Evolutionary conservation across 2,329 filamentous ascomycete species (phyloP).

Genomic region (Curvularia sp.): DNA sequence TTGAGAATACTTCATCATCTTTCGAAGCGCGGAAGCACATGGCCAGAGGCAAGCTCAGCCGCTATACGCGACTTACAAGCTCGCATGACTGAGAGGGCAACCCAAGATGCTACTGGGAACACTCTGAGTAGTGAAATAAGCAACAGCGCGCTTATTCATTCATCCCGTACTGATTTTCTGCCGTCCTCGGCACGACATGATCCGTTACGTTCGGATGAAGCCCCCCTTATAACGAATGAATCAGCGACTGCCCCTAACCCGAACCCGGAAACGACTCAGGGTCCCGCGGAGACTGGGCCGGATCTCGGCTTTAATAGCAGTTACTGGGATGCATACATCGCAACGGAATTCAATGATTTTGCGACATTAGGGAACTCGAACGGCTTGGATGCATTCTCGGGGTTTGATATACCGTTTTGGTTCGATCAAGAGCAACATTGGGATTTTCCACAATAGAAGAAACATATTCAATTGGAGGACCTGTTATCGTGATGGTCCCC

Average conservation of each 20-base stretch:
- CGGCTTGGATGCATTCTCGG: slow-evolving; percentile 39
- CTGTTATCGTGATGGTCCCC: slow-evolving; percentile 19
- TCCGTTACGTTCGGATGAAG: not conserved
- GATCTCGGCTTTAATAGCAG: not conserved
- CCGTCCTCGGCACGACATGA: not conserved
- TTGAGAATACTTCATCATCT: slow-evolving; percentile 37
- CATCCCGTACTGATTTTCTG: not conserved
- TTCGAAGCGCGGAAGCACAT: slow-evolving; percentile 34
- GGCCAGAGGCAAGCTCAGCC: slow-evolving; percentile 41
- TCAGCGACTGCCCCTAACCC: too few species aligned
- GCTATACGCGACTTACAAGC: slow-evolving; percentile 35
- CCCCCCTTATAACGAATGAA: not conserved
- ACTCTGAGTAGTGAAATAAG: not conserved
- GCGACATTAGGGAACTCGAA: slow-evolving; percentile 11
- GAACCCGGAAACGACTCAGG: not conserved
- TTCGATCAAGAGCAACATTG: slow-evolving; percentile 45
- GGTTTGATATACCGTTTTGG: slow-evolving; percentile 49
- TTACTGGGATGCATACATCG: slow-evolving; percentile 23
- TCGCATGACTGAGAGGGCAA: slow-evolving; percentile 17
- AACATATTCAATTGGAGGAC: too few species aligned
- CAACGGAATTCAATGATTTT: not conserved
- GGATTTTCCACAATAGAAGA: slow-evolving; percentile 28
- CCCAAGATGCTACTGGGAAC: not conserved
- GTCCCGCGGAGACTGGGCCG: not conserved
- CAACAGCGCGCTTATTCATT: not conserved